Percentiles rank a stretch among this genome's conserved stretches.
Conservation (phyloP, 2,329 filamentous ascomycete genomes). For the Fusarium sp. region DNA sequence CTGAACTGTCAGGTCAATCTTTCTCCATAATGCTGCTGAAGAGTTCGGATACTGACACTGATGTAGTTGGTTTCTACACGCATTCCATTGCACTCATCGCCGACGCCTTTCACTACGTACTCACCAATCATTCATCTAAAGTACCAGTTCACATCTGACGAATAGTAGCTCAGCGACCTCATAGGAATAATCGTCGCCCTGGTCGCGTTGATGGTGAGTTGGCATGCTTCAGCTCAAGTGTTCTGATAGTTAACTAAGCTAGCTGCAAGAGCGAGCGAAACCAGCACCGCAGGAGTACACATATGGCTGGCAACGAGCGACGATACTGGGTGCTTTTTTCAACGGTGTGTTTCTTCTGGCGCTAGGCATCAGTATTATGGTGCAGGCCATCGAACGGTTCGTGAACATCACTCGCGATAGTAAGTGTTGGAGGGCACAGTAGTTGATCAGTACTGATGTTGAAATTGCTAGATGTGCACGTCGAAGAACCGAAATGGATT, state of each 20-base stretch:
- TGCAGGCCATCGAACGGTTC: slow-evolving; percentile 80
- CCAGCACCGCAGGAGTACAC: slow-evolving; percentile 64
- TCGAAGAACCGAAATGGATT: slow-evolving; percentile 74
- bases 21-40: background rate
- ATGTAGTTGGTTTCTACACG: slow-evolving; percentile 74
- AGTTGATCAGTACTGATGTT: slow-evolving; percentile 20
- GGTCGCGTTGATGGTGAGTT: slow-evolving; percentile 68
- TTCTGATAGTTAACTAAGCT: background rate
- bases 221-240: background rate
- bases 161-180: slow-evolving; percentile 72
- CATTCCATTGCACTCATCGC: slow-evolving; percentile 77
- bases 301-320: slow-evolving; percentile 82
- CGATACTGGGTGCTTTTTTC: slow-evolving; percentile 82
- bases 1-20: slow-evolving; percentile 61
- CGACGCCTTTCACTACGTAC: slow-evolving; percentile 81
- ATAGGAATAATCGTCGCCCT: slow-evolving; percentile 76
- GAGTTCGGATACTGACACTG: background rate
- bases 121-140: background rate
- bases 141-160: slow-evolving; percentile 17
- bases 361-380: slow-evolving; percentile 76
- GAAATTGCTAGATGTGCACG: slow-evolving; percentile 64
- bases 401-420: slow-evolving; percentile 61
- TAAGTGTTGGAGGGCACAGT: slow-evolving; percentile 47
- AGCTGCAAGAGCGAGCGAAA: slow-evolving; percentile 67
- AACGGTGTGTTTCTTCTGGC: slow-evolving; percentile 81